Evolutionary conservation across 495 filamentous ascomycete genomes (phyloP).

Genomic region (Penicillium simplicissimum): DNA sequence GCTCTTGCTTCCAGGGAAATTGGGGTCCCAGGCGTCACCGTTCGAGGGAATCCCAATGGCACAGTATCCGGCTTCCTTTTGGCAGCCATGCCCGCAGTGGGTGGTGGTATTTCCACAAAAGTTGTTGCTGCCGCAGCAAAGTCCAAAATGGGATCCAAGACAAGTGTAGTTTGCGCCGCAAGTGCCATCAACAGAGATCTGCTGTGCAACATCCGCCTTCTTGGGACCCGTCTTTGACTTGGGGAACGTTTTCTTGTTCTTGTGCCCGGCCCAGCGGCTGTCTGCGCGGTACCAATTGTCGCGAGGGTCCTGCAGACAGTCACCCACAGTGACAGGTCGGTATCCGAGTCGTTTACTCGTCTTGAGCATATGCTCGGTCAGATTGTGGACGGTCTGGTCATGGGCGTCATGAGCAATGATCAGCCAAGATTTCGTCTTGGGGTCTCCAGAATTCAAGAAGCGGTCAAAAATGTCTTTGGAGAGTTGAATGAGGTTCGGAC

Average conservation of each 20-base stretch:
- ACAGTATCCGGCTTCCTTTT: constrained; percentile 51
- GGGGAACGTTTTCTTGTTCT: constrained; percentile 19
- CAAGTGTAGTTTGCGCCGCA: constrained; percentile 55
- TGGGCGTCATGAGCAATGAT: constrained; percentile 81
- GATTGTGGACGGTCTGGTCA: constrained; percentile 71
- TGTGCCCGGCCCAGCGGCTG: constrained; percentile 20
- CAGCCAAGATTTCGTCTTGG: constrained; percentile 56
- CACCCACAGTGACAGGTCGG: constrained; percentile 69
- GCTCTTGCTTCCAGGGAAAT: constrained; percentile 6
- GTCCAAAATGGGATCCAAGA: constrained; percentile 43
- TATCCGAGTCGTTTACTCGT: constrained; percentile 59
- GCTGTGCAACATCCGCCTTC: constrained; percentile 29
- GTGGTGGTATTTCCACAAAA: constrained; percentile 51
- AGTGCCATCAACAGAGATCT: constrained; percentile 52
- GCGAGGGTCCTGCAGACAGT: constrained; percentile 70
- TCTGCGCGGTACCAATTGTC: constrained; percentile 69
- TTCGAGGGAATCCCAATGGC: constrained; percentile 25
- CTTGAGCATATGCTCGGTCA: constrained; percentile 73
- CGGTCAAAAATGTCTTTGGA: constrained; percentile 73
- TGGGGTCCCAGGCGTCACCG: constrained; percentile 29
- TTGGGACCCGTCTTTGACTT: constrained; percentile 37
- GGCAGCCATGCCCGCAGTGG: constrained; percentile 54
- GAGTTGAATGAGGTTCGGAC: constrained; percentile 59
- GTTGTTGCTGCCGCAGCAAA: constrained; percentile 43
- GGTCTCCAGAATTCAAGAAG: constrained; percentile 40